Conservation (phyloP, 257 asterid genomes). For the Ligustrum vulgare region DNA sequence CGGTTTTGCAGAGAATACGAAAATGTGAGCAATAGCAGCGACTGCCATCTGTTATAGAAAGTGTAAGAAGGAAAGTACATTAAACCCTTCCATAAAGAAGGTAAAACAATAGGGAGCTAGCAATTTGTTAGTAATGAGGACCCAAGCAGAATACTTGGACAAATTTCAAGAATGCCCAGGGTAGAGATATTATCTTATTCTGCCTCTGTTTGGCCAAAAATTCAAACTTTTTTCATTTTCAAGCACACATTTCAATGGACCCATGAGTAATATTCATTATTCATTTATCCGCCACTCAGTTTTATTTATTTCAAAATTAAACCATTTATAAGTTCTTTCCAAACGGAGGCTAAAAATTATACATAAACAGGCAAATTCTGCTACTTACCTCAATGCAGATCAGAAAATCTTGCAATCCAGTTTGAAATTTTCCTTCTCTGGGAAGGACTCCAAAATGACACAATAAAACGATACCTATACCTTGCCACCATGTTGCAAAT, state of each 20-base stretch:
- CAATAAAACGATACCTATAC: slow-evolving; percentile 79
- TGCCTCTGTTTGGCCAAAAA: no score
- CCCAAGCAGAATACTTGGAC: background rate
- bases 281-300: no score
- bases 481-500: slow-evolving; percentile 99
- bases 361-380: no score
- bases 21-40: slow-evolving; percentile 91
- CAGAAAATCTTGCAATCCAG: slow-evolving; percentile 79
- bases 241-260: no score
- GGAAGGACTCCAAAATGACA: slow-evolving; percentile 63
- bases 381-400: slow-evolving; percentile 77
- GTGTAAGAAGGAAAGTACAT: background rate
- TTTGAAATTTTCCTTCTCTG: slow-evolving; percentile 56
- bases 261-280: no score
- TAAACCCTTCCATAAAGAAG: background rate
- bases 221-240: no score
- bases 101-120: background rate
- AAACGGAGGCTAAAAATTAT: no score
- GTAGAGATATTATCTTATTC: background rate
- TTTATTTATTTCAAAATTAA: no score
- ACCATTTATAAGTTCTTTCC: no score
- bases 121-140: background rate
- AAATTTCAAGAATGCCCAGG: background rate
- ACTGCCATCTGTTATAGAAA: slow-evolving; percentile 72
- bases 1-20: slow-evolving; percentile 78